Conservation (phyloP, 2,329 filamentous ascomycete genomes). For the Aspergillus japonicus region DNA sequence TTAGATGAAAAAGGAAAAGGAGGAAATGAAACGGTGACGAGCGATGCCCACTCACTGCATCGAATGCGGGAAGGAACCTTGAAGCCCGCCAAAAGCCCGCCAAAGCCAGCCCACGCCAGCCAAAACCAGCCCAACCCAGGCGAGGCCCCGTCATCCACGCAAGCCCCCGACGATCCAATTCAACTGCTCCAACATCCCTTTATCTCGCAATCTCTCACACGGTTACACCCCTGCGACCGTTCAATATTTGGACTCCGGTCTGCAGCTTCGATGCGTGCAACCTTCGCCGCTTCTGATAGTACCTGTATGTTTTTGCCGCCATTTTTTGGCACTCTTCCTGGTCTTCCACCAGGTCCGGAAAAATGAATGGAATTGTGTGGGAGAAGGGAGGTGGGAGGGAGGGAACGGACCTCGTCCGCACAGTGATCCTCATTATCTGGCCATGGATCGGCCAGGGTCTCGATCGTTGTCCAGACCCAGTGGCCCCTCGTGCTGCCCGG, state of each 20-base stretch:
- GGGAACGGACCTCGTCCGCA: not conserved
- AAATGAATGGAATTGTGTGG: not conserved
- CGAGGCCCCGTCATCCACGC: conserved; percentile 25
- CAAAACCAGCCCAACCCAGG: conserved; percentile 11
- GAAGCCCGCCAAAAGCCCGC: no score
- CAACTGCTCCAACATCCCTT: not conserved
- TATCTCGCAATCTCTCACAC: not conserved
- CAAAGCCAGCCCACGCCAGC: no score
- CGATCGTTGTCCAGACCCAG: conserved; percentile 19
- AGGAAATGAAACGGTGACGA: conserved; percentile 8
- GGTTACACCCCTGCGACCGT: not conserved
- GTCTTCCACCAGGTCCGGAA: not conserved
- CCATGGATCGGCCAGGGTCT: conserved; percentile 20
- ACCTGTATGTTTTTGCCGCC: not conserved
- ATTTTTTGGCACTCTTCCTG: not conserved
- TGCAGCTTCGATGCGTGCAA: not conserved
- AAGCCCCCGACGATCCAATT: conserved; percentile 24
- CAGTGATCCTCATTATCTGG: conserved; percentile 12
- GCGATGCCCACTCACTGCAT: not conserved
- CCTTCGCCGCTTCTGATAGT: not conserved
- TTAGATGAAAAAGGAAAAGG: conserved; percentile 7
- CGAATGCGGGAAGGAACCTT: conserved; percentile 4
- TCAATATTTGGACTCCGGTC: not conserved
- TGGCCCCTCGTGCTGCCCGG: conserved; percentile 4
- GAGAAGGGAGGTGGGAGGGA: not conserved